Base-by-base conservation (phyloP, 768 basidiomycete species). In the Agrocybe praecox region DNA sequence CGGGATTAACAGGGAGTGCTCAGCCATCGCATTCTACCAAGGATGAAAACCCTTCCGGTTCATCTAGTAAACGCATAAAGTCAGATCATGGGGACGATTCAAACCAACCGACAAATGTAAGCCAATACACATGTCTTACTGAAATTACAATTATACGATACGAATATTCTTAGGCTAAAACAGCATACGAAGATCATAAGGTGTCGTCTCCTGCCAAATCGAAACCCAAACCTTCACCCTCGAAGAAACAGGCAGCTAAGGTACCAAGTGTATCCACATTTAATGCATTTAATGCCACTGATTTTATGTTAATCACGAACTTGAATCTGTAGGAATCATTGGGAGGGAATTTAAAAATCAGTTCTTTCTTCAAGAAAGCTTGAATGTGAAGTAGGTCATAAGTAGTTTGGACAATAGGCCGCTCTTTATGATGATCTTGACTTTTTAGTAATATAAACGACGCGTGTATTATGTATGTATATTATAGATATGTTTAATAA, bases 311-410 rank as follows among this genome's bases (percentile, higher is more conserved):
- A 26, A n/a, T 22, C 21, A 12, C 19, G 32, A 21, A 46, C 32
- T 34, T n/a, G 26, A 10, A 2, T 15, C 19, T 52, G 52, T 18
- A 49, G 21, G 22, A 14, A 11, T 12, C 51, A 14, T 34, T 49
- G 22, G 49, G 17, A 22, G 55, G 51, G 23, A 60, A 60, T 49
- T 23, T 50, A 10, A 60, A 56, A 18, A 60, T 60, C 32, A 60
- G 59, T 21, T 56, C 59, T 0, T 60, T 60, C 29, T 60, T 60
- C 19, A 46, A 36, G 14, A 60, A 56, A 45, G 23, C 22, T 18
- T 52, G 50, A 52, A 17, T n/a, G 36, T 40, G 12, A 4, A 40
- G 33, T 7, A 34, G 33, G n/a, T n/a, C 15, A 34, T 34, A 34
- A 34, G 33, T 34, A 34, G 33, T 34, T 7, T 15, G 8, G 33